phyloP scores from a whole-genome alignment of 768 basidiomycete species.

The Boletus pseudopeckii region DNA sequence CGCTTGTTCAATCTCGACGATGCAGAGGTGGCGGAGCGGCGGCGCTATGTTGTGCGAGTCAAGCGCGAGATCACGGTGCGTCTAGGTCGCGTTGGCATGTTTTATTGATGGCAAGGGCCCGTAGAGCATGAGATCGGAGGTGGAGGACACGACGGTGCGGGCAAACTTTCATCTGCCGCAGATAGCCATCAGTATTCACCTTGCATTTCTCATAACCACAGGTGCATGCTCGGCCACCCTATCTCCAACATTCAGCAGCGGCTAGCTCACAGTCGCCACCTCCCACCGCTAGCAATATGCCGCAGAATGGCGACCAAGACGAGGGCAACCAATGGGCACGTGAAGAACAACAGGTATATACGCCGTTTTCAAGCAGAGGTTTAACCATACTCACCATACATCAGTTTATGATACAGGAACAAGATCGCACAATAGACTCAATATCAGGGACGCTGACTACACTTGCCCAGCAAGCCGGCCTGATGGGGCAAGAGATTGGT shows the following conservation, averaged over 20 bases:
- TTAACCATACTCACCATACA: background rate
- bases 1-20: slow-evolving; percentile 81
- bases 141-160: slow-evolving; percentile 33
- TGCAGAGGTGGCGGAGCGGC: slow-evolving; percentile 68
- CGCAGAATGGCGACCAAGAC: slow-evolving; percentile 42
- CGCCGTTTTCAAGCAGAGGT: background rate
- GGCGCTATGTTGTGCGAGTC: slow-evolving; percentile 73
- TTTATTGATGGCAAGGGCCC: slow-evolving; percentile 37
- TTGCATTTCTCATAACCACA: background rate
- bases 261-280: slow-evolving; percentile 17
- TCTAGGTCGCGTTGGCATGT: slow-evolving; percentile 11
- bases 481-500: slow-evolving; percentile 90
- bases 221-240: slow-evolving; percentile 16
- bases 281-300: slow-evolving; percentile 4
- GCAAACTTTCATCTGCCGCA: background rate
- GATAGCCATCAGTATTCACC: background rate
- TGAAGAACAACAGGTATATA: slow-evolving; percentile 79
- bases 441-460: slow-evolving; percentile 85
- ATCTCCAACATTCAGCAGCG: slow-evolving; percentile 12
- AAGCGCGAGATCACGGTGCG: slow-evolving; percentile 76
- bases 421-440: slow-evolving; percentile 85
- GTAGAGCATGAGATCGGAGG: slow-evolving; percentile 72
- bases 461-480: slow-evolving; percentile 83
- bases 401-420: slow-evolving; percentile 82
- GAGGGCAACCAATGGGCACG: slow-evolving; percentile 78